Base-by-base conservation (phyloP, 768 basidiomycete species). In the Russula dissimulans region DNA sequence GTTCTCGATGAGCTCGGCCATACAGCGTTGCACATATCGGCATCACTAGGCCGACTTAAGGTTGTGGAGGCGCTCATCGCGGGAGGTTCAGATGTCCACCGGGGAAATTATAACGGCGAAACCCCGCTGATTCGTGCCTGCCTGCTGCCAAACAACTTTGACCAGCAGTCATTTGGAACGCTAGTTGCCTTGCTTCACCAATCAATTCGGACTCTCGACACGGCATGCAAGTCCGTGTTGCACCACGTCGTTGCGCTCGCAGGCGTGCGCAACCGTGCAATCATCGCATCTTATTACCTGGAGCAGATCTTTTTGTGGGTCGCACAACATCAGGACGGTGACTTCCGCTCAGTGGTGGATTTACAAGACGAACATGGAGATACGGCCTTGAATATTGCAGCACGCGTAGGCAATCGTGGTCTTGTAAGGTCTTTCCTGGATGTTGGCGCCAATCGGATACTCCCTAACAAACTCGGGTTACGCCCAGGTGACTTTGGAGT, bases 361-460 rank as follows among this genome's bases (percentile, higher is more conserved):
- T 75, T 95, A 44, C 91, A 92, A 72, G 97, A 99, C 69, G 85
- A 90, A 65, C 87, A 97, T 70, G 97, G 95, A 0, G 97, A 99
- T 69, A 97, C 95, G 0, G 92, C 92, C 7, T 72, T 99, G 67
- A 97, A 97, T 74, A 90, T 98, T 67, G 92, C 95, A 14, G 95
- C 95, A 0, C 75, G 95, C 57, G 88, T 98, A 1, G 97, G 97
- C 2, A 97, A 93, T 71, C 78, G 88, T 62, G 86, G 87, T 62
- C 71, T 98, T 60, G 93, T 97, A 14, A 78, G 87, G 67, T 86
- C 91, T 3, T 72, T 98, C 66, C 67, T 99, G 60, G 95, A 97
- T 68, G 90, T 93, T 8, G 94, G 93, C 12, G 97, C 95, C 5
- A 95, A 98, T 72, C 83, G 88, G 65, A 80, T 83, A 67, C 77